Percentiles rank a stretch among this genome's conserved stretches.
Evolutionary conservation across 768 basidiomycete species (phyloP).

Genomic region (Rubroboletus satanas): DNA sequence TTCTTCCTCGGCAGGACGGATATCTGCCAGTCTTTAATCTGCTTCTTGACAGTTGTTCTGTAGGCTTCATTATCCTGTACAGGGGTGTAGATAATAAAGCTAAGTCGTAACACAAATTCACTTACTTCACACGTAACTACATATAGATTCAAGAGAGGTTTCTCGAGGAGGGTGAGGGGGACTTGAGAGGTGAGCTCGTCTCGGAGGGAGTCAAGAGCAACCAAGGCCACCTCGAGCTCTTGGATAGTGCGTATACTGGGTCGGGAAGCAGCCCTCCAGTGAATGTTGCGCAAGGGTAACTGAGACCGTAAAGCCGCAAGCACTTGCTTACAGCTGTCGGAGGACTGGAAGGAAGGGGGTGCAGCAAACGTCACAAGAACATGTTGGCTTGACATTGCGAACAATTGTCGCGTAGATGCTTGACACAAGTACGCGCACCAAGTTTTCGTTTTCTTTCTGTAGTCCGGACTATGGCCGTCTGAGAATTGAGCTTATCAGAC

Average conservation of each 20-base stretch:
- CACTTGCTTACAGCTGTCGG: slow-evolving; percentile 72
- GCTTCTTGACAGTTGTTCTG: slow-evolving; percentile 69
- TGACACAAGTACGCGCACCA: background rate
- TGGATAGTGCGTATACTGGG: slow-evolving; percentile 83
- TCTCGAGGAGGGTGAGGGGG: slow-evolving; percentile 75
- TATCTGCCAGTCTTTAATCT: slow-evolving; percentile 91
- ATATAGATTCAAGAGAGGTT: slow-evolving; percentile 82
- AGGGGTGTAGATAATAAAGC: slow-evolving; percentile 7
- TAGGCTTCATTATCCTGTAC: slow-evolving; percentile 67
- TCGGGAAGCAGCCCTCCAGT: slow-evolving; percentile 81
- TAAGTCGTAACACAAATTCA: background rate
- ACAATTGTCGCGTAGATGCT: background rate
- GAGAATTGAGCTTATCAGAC: background rate
- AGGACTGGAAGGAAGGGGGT: slow-evolving; percentile 57
- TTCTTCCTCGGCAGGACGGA: slow-evolving; percentile 63
- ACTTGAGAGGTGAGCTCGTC: slow-evolving; percentile 76
- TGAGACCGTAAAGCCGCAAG: slow-evolving; percentile 61
- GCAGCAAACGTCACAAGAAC: slow-evolving; percentile 70
- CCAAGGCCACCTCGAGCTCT: slow-evolving; percentile 74
- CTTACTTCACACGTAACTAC: slow-evolving; percentile 86
- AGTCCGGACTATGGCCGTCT: background rate
- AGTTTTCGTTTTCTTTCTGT: background rate
- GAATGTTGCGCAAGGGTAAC: slow-evolving; percentile 82
- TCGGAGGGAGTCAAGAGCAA: slow-evolving; percentile 60
- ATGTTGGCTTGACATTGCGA: slow-evolving; percentile 40